Percentiles rank a stretch among this genome's conserved stretches.
Evolutionary conservation across 345 rosid species (phyloP).

Genomic region (Salix koriyanagi): DNA sequence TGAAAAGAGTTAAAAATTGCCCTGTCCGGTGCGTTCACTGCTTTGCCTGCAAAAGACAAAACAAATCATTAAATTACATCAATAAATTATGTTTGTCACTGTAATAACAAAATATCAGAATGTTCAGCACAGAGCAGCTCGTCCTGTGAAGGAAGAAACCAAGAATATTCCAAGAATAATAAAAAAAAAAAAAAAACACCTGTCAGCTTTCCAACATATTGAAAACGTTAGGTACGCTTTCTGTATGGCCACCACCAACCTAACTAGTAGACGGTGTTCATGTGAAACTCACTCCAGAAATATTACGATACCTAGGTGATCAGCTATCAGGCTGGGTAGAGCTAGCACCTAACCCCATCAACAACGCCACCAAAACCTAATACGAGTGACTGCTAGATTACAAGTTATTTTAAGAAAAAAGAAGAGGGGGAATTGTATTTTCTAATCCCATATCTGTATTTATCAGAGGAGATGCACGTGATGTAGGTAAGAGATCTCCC

Average conservation of each 20-base stretch:
- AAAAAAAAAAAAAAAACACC: neutral
- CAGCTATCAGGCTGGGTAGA: neutral
- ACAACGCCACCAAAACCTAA: neutral
- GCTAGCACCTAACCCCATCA: neutral
- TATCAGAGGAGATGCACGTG: neutral
- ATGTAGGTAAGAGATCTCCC: neutral
- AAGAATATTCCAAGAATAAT: slow-evolving; percentile 7
- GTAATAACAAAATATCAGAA: neutral
- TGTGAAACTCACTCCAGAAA: neutral
- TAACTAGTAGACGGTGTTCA: neutral
- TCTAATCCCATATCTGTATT: neutral
- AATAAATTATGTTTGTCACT: neutral
- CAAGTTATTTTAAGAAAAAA: neutral
- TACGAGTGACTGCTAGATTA: neutral
- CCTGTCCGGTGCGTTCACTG: neutral
- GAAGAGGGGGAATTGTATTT: neutral
- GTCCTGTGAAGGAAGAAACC: neutral
- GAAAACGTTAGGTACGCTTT: neutral
- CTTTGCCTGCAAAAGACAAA: slow-evolving; percentile 15
- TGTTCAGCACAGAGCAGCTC: neutral
- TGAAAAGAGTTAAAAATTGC: neutral
- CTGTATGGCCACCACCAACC: neutral
- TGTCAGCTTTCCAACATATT: neutral
- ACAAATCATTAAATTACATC: neutral
- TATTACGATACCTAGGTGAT: neutral